A percentile compares a stretch with the other conserved stretches of the same genome.
These are phyloP conservation scores for Wickerhamiella occidentalis DNA, from an alignment of 805 yeast species.

Conservation along the genomic window DNA sequence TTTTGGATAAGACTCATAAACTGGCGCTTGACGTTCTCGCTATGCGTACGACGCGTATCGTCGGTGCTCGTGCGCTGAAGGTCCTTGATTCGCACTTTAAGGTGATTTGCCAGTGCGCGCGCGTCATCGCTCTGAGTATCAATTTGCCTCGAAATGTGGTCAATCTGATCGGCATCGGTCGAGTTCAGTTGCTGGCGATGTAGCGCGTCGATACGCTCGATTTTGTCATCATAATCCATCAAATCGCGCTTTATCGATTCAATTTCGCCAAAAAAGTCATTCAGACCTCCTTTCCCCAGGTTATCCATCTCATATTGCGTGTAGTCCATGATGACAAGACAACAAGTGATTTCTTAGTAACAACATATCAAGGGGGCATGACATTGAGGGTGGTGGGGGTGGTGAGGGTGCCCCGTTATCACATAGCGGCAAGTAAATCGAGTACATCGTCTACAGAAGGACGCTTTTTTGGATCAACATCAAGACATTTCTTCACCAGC, in stretches of 20 bases:
- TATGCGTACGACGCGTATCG: slow-evolving; percentile 75
- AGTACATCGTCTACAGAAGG: slow-evolving; percentile 45
- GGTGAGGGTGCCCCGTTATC: not conserved
- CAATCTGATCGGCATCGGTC: slow-evolving; percentile 57
- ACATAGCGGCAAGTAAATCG: slow-evolving; percentile 1
- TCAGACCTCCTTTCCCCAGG: slow-evolving; percentile 8
- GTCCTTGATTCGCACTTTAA: slow-evolving; percentile 64
- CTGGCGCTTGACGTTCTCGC: slow-evolving; percentile 73
- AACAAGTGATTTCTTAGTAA: not conserved
- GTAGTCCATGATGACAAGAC: slow-evolving; percentile 8
- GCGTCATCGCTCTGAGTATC: slow-evolving; percentile 70
- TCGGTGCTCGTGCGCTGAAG: slow-evolving; percentile 53
- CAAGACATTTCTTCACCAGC: slow-evolving; percentile 49
- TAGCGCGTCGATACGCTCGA: slow-evolving; percentile 55
- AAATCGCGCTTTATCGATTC: slow-evolving; percentile 56
- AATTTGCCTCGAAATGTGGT: slow-evolving; percentile 56
- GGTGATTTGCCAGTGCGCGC: slow-evolving; percentile 57
- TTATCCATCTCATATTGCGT: slow-evolving; percentile 9
- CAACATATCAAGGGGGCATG: not conserved
- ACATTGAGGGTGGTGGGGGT: not conserved
- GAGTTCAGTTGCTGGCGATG: slow-evolving; percentile 63
- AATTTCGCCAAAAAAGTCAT: slow-evolving; percentile 55
- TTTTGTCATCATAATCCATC: slow-evolving; percentile 55
- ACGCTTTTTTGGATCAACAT: slow-evolving; percentile 46
- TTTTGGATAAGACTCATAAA: slow-evolving; percentile 79